Evolutionary conservation across 345 rosid species (phyloP).

Genomic region (Bruguiera gymnorhiza): DNA sequence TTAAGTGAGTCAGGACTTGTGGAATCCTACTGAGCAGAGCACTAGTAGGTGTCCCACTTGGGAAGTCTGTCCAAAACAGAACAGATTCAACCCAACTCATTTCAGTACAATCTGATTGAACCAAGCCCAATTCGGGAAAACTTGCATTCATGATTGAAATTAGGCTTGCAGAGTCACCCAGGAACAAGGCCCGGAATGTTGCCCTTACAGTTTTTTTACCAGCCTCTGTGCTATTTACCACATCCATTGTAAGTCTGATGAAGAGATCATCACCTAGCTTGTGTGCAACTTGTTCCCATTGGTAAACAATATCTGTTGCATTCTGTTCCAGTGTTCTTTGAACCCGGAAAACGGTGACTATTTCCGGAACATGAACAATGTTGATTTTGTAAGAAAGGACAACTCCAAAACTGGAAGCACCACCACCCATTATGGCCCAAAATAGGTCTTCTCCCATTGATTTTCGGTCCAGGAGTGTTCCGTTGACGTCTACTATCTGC

Average conservation of each 20-base stretch:
- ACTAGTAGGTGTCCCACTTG: conserved; percentile 5
- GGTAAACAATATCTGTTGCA: conserved; percentile 9
- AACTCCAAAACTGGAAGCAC: conserved; percentile 14
- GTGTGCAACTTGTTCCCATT: conserved; percentile 12
- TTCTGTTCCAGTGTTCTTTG: conserved; percentile 6
- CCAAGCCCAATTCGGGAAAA: conserved; percentile 12
- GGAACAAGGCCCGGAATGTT: background rate
- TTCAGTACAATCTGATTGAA: conserved; percentile 2
- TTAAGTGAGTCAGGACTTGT: background rate
- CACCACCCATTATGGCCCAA: conserved; percentile 15
- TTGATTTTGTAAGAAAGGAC: conserved; percentile 11
- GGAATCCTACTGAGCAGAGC: conserved; percentile 19
- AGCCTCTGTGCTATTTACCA: background rate
- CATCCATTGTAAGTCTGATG: conserved; percentile 4
- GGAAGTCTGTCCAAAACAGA: conserved; percentile 20
- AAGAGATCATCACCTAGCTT: conserved; percentile 7
- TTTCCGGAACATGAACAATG: conserved; percentile 10
- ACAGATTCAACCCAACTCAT: conserved; percentile 16
- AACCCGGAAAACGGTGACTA: conserved; percentile 6
- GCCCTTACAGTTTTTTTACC: conserved; percentile 5
- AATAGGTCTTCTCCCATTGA: conserved; percentile 13
- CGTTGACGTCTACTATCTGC: conserved; percentile 5
- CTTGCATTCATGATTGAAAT: conserved; percentile 2
- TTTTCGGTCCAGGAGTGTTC: conserved; percentile 8
- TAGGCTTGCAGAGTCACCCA: conserved; percentile 3